Conservation (phyloP, 306 rosid species). For the Vachellia pachyceras region DNA sequence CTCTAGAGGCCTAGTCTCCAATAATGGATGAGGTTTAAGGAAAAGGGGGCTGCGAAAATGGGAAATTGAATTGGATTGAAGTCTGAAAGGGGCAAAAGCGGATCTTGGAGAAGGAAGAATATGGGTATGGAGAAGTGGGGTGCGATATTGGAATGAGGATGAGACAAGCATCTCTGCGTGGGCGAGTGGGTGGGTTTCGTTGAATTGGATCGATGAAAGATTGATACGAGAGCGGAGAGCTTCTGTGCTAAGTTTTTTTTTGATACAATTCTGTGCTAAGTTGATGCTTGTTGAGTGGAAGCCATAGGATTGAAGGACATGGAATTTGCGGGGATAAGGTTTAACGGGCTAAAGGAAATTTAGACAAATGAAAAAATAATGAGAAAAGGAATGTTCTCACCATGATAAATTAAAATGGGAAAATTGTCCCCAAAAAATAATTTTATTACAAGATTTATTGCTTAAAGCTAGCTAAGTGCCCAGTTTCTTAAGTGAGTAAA, state of each 20-base stretch:
- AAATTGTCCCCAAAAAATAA: no score
- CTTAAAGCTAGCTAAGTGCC: no score
- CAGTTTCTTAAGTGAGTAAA: no score
- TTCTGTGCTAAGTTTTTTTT: no score
- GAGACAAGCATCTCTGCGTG: slow-evolving; percentile 36
- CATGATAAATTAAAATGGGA: background rate
- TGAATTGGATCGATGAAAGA: background rate
- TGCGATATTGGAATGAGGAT: slow-evolving; percentile 23
- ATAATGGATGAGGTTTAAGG: slow-evolving; percentile 32
- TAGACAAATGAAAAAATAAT: no score
- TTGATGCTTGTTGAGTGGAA: background rate
- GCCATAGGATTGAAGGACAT: background rate
- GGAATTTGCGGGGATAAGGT: slow-evolving; percentile 16
- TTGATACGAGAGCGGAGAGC: background rate
- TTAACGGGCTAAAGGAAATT: background rate
- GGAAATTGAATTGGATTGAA: background rate
- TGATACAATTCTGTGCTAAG: background rate
- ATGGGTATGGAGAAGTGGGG: slow-evolving; percentile 32
- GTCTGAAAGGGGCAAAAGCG: background rate
- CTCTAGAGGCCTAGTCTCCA: background rate
- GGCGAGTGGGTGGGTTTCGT: background rate
- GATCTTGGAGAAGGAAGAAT: background rate
- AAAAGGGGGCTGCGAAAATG: slow-evolving; percentile 31
- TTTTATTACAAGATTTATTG: no score
- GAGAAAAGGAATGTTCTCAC: background rate